Percentiles rank a stretch among this genome's conserved stretches.
These are phyloP conservation scores for apple (Malus domestica) DNA, from an alignment of 306 rosid genomes.

Conservation along the genomic window ASM211411v1 NC_041803.1:14200501-14201000, in stretches of 20 bases:
- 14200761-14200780: not conserved
- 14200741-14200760: slow-evolving; percentile 11
- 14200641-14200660: not conserved
- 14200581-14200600: not conserved
- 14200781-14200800: no score
- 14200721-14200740: slow-evolving; percentile 21
- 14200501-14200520: not conserved
- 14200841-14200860: no score
- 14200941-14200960: slow-evolving; percentile 68
- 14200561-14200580: not conserved
- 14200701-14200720: slow-evolving; percentile 19
- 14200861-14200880: no score
- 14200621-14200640: not conserved
- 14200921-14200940: no score
- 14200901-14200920: no score
- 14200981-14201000: slow-evolving; percentile 76
- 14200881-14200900: no score
- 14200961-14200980: slow-evolving; percentile 74
- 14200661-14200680: not conserved
- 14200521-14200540: no score
- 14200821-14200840: no score
- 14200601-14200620: not conserved
- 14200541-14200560: no score
- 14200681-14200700: not conserved
- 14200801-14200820: no score